Percentiles rank a stretch among this genome's conserved stretches.
These are phyloP conservation scores for Cyclaneusma minus DNA, from an alignment of 2,329 filamentous ascomycete species.

Conservation along the genomic window DNA sequence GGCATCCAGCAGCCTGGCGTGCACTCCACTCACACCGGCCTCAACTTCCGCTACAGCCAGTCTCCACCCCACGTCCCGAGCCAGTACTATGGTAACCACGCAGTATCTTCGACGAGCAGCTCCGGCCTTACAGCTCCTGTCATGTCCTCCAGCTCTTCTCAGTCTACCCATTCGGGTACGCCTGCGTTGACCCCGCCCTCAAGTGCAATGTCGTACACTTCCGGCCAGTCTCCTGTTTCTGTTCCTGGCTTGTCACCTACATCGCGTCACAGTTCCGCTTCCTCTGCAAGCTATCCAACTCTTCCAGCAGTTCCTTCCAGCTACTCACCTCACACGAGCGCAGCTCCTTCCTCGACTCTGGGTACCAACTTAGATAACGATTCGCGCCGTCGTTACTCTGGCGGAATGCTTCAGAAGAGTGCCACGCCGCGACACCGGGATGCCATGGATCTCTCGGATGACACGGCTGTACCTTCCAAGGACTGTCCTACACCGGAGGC, in stretches of 20 bases:
- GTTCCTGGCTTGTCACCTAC: constrained; percentile 47
- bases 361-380: constrained; percentile 50
- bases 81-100: constrained; percentile 17
- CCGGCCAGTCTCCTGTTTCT: constrained; percentile 58
- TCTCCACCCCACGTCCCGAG: constrained; percentile 27
- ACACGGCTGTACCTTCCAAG: constrained; percentile 14
- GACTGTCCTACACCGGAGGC: constrained; percentile 12
- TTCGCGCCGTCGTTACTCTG: constrained; percentile 49
- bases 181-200: constrained; percentile 65
- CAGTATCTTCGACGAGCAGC: constrained; percentile 20
- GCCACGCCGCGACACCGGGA: constrained; percentile 25
- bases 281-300: constrained; percentile 57
- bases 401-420: constrained; percentile 49
- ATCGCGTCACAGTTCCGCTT: constrained; percentile 40
- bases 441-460: constrained; percentile 14
- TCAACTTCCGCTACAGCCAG: constrained; percentile 41
- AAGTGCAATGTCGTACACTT: constrained; percentile 61
- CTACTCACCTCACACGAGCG: constrained; percentile 51
- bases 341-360: constrained; percentile 50
- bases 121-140: constrained; percentile 37
- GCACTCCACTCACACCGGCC: constrained; percentile 42
- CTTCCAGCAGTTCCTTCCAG: constrained; percentile 56
- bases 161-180: constrained; percentile 38
- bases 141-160: constrained; percentile 43
- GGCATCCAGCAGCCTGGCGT: constrained; percentile 61